Percentiles rank a stretch among this genome's conserved stretches.
Conservation (phyloP, 495 filamentous ascomycete genomes). For the Lasiosphaeris hirsuta region DNA sequence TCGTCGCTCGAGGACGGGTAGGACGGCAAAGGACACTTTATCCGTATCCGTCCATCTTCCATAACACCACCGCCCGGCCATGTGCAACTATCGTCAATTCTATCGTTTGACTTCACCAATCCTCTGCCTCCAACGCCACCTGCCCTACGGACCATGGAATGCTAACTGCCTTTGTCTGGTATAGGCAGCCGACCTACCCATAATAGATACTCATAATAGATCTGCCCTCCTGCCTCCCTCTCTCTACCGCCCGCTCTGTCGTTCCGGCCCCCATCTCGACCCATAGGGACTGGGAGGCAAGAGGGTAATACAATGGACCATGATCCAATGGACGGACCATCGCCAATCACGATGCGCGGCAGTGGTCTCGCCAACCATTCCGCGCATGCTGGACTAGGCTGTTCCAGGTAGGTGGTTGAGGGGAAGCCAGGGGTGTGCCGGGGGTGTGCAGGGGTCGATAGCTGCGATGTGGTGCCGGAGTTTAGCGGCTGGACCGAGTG, state of each 20-base stretch:
- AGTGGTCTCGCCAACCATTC: constrained; percentile 21
- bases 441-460: too few species aligned
- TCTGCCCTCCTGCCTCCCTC: too few species aligned
- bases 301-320: not conserved
- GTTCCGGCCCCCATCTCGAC: too few species aligned
- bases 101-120: too few species aligned
- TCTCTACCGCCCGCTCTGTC: too few species aligned
- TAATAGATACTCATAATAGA: too few species aligned
- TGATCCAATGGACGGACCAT: not conserved
- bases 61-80: too few species aligned
- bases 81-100: too few species aligned
- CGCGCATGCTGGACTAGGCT: constrained; percentile 31
- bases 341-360: constrained; percentile 24
- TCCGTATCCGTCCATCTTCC: not conserved
- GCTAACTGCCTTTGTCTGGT: too few species aligned
- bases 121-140: too few species aligned
- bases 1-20: not conserved
- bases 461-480: constrained; percentile 12
- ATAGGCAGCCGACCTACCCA: too few species aligned
- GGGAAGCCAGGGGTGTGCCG: constrained; percentile 1
- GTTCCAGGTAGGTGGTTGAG: constrained; percentile 39
- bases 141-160: too few species aligned
- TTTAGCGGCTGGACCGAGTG: not conserved
- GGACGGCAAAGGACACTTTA: constrained; percentile 7
- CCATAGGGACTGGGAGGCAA: not conserved